Base-by-base conservation (phyloP, 371 early-diverging fungal genomes). In the Lichtheimia corymbifera region DNA sequence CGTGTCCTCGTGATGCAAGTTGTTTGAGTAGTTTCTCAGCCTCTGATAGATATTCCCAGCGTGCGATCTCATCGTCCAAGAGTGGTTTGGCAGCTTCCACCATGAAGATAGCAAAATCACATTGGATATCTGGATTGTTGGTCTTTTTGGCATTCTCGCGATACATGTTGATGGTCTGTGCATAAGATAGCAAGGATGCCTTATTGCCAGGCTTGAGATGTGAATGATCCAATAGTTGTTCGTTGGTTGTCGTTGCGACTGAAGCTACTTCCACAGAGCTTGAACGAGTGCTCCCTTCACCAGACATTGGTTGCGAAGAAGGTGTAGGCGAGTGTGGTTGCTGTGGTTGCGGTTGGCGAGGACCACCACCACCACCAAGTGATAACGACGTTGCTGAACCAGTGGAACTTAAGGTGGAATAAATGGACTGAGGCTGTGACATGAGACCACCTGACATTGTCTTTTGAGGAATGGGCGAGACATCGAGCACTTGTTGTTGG, bases 41-140 rank as follows among this genome's bases (percentile, higher is more conserved):
- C 62, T 88, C 88, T 28, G 74, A 79, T 50, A 85, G 72, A 55
- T 86, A 77, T 60, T 86, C 86, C 63, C 82, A 76, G 25, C 84
- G 78, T 41, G 83, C 74, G 22, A 65, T 64, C 14, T 79, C 80
- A 50, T 84, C 80, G 6, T 80, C 85, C 2, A 28, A 18, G 53
- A 86, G 70, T 5, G 85, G 72, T 50, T 86, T 84, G 56, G 87
- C 88, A 25, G 86, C 83, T 51, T 85, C 84, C 0, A 90, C 84
- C 82, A 90, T 84, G 45, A 87, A 88, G n/a, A 85, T 86, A 15
- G 91, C 93, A 74, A 94, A 92, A 65, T 91, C 91, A 51, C 91
- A 85, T 67, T 90, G 93, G 41, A 90, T 82, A 49, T 85, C 86
- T 1, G 92, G 92, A 57, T 89, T 92, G 45, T 89, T 89, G 43